phyloP scores from a whole-genome alignment of 2,329 filamentous ascomycete genomes.

The Trichophyton equinum region DNA sequence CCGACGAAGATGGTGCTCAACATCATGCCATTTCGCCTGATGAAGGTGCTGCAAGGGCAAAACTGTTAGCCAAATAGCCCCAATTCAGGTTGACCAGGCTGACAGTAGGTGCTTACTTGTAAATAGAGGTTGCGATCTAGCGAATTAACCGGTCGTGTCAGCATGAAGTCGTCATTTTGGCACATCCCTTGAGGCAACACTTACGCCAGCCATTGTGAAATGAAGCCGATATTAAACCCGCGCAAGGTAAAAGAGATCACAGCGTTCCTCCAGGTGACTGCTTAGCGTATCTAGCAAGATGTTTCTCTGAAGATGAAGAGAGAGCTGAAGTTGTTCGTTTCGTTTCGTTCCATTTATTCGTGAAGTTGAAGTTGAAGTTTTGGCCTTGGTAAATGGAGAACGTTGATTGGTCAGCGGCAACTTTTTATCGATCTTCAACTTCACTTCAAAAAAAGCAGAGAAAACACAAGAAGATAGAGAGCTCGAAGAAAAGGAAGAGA shows the following conservation, averaged over 20 bases:
- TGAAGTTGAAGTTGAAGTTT: not conserved
- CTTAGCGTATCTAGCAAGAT: not conserved
- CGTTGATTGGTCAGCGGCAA: not conserved
- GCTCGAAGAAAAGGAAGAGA: not conserved
- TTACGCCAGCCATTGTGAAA: slow-evolving; percentile 48
- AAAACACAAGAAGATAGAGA: not conserved
- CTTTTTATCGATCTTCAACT: not conserved
- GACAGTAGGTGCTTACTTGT: slow-evolving; percentile 41
- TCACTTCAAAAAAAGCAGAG: not conserved
- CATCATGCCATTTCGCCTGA: slow-evolving; percentile 82
- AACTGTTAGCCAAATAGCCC: slow-evolving; percentile 14
- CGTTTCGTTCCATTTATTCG: not conserved
- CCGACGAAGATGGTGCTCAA: slow-evolving; percentile 71
- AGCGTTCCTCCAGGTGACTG: not conserved
- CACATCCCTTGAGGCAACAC: slow-evolving; percentile 16
- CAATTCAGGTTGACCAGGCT: not conserved
- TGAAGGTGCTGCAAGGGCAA: slow-evolving; percentile 51
- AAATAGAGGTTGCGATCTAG: slow-evolving; percentile 43
- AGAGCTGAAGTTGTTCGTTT: not conserved
- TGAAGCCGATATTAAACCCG: not conserved
- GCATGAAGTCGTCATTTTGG: not conserved
- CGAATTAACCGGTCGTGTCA: not conserved
- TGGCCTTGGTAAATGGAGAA: not conserved
- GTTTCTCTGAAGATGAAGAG: not conserved
- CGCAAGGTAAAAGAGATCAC: not conserved